Evolutionary conservation across 352 stramenopile genomes (phyloP).

Genomic region (Pythium sp.): DNA sequence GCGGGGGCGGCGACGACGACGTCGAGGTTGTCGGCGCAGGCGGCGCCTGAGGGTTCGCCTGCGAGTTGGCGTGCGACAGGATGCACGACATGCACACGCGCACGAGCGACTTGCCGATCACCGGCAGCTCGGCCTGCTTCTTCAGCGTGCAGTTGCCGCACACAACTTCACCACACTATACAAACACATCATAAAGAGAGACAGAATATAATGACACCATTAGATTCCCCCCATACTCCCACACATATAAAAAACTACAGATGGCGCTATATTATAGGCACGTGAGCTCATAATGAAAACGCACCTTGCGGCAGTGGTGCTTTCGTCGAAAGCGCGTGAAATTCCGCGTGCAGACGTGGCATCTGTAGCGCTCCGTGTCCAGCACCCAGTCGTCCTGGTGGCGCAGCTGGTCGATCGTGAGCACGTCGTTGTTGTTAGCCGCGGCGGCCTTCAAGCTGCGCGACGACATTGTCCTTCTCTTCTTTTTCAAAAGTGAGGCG

Average conservation of each 20-base stretch:
- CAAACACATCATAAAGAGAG: neutral
- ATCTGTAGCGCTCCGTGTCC: slow-evolving; percentile 85
- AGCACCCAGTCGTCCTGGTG: slow-evolving; percentile 89
- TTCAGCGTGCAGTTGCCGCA: slow-evolving; percentile 87
- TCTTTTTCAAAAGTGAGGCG: neutral
- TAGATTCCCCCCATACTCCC: neutral
- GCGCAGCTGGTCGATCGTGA: slow-evolving; percentile 85
- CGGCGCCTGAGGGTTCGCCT: slow-evolving; percentile 68
- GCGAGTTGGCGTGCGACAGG: slow-evolving; percentile 75
- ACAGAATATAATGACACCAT: neutral
- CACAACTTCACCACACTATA: slow-evolving; percentile 83
- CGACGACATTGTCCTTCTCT: slow-evolving; percentile 55
- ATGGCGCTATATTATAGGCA: neutral
- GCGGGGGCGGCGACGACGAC: slow-evolving; percentile 40
- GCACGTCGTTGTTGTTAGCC: slow-evolving; percentile 82
- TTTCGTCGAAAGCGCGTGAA: slow-evolving; percentile 88
- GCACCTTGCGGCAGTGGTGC: slow-evolving; percentile 86
- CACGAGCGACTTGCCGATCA: slow-evolving; percentile 81
- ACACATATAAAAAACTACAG: neutral
- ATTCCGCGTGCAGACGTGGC: slow-evolving; percentile 87
- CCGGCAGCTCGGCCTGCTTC: slow-evolving; percentile 82
- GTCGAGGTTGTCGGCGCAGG: slow-evolving; percentile 37
- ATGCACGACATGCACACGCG: slow-evolving; percentile 90
- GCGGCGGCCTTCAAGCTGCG: slow-evolving; percentile 64
- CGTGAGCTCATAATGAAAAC: neutral